Evolutionary conservation across 495 filamentous ascomycete species (phyloP).

Genomic region (Penicillium lagena): DNA sequence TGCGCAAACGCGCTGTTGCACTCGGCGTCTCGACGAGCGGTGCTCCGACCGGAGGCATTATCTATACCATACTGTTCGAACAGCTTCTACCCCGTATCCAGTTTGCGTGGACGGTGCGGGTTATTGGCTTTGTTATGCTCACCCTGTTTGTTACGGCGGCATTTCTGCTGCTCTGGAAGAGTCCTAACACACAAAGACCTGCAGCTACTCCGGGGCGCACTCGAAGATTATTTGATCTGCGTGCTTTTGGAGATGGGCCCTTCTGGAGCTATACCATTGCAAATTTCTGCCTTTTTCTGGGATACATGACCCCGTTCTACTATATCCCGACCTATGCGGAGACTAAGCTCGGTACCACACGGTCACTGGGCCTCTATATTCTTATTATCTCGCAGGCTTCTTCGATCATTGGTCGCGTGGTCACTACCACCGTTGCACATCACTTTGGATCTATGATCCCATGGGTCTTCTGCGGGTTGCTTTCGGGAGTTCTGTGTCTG

Average conservation of each 20-base stretch:
- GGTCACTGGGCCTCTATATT: slow-evolving; percentile 41
- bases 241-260: slow-evolving; percentile 22
- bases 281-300: slow-evolving; percentile 46
- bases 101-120: slow-evolving; percentile 45
- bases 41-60: slow-evolving; percentile 39
- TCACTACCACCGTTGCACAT: slow-evolving; percentile 14
- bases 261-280: slow-evolving; percentile 23
- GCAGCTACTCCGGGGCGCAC: no score
- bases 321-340: slow-evolving; percentile 53
- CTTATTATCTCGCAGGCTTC: slow-evolving; percentile 26
- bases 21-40: slow-evolving; percentile 37
- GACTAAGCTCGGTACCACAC: slow-evolving; percentile 28
- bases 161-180: slow-evolving; percentile 19
- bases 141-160: slow-evolving; percentile 32
- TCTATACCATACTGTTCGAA: slow-evolving; percentile 48
- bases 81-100: slow-evolving; percentile 35
- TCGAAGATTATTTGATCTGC: slow-evolving; percentile 10
- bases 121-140: slow-evolving; percentile 44
- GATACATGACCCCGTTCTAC: slow-evolving; percentile 58
- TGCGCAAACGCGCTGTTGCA: slow-evolving; percentile 28
- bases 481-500: slow-evolving; percentile 16
- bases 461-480: slow-evolving; percentile 16
- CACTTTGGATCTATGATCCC: slow-evolving; percentile 18
- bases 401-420: slow-evolving; percentile 22
- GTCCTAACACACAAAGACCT: not conserved